Percentiles rank a stretch among this genome's conserved stretches.
phyloP scores from a whole-genome alignment of 352 stramenopile genomes.

The Phytophthora crassamura region DNA sequence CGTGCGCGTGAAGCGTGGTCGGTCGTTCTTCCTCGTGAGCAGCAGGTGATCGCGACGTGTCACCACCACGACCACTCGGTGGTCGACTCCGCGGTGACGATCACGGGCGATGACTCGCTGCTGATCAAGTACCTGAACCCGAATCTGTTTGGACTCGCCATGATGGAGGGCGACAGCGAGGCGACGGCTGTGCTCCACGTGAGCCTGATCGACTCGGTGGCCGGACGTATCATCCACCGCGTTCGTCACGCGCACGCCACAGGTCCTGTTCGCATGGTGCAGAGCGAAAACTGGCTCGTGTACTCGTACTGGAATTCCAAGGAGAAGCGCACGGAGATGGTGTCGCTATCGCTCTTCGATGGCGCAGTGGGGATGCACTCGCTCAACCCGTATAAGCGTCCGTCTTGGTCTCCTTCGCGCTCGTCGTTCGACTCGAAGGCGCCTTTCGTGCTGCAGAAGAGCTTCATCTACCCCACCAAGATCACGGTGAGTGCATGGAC shows the following conservation, averaged over 20 bases:
- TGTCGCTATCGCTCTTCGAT: conserved; percentile 94
- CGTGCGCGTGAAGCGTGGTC: conserved; percentile 69
- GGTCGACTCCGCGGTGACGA: conserved; percentile 80
- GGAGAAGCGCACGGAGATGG: conserved; percentile 84
- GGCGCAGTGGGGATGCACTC: conserved; percentile 96
- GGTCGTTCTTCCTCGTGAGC: conserved; percentile 66
- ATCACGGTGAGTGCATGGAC: conserved; percentile 62
- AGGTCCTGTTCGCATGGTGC: conserved; percentile 70
- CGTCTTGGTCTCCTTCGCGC: conserved; percentile 88
- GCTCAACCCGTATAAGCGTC: conserved; percentile 94
- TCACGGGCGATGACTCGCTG: conserved; percentile 95
- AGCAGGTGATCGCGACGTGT: conserved; percentile 62
- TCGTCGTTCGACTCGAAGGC: conserved; percentile 92
- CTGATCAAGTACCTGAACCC: conserved; percentile 99
- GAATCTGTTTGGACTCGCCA: conserved; percentile 94
- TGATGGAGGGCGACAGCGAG: conserved; percentile 58
- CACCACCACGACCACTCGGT: conserved; percentile 68
- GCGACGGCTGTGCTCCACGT: conserved; percentile 78
- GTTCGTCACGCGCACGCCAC: conserved; percentile 85
- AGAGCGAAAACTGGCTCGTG: conserved; percentile 97
- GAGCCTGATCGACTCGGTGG: conserved; percentile 95
- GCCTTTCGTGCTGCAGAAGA: conserved; percentile 95
- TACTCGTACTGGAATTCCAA: conserved; percentile 97
- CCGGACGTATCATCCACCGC: conserved; percentile 93
- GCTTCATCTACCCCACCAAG: conserved; percentile 92